Base-by-base conservation (phyloP, 768 basidiomycete species). In the Leucosporidium yakuticum region DNA sequence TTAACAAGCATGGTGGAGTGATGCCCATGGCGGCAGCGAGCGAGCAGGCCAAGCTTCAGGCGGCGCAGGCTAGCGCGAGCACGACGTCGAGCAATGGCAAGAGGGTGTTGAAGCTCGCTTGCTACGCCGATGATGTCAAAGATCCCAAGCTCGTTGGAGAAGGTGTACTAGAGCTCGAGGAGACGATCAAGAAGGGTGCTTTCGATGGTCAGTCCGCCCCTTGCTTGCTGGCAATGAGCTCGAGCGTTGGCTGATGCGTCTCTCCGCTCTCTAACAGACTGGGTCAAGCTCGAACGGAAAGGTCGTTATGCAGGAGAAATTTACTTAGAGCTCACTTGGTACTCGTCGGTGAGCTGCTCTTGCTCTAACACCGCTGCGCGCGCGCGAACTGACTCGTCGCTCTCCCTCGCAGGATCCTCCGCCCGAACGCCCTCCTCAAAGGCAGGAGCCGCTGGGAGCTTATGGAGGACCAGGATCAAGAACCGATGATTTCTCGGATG, bases 281-380 rank as follows among this genome's bases (percentile, higher is more conserved):
- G 94, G 96, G 93, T 95, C 77, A 87, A 87, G 27, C 82, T 98
- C 32, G 85, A 83, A 78, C 84, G 89, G 80, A 97, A 94, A 79
- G 86, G 85, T 4, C 83, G 85, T 12, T 81, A 85, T 62, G 85
- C 89, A 29, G 94, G 94, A 9, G 90, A 96, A 63, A 71, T 95
- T 15, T 96, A 90, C 77, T 83, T 96, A 21, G 94, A 97, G 78
- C 88, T 96, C 85, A 97, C 94, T 2, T 97, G 86, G 81, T 97
- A 85, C 78, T 84, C 91, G 6, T 69, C 69, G 44, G 72, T 73
- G 47, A n/a, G 72, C 58, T 32, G 21, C 19, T 19, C n/a, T 12
- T 23, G 29, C 9, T 20, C 21, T 49, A 17, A 48, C 20, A 15
- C 49, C 2, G 6, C 47, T 20, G 44, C 21, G 29, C 20, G n/a